phyloP scores from a whole-genome alignment of 805 yeast genomes.

The Candida rishiriensis region DNA sequence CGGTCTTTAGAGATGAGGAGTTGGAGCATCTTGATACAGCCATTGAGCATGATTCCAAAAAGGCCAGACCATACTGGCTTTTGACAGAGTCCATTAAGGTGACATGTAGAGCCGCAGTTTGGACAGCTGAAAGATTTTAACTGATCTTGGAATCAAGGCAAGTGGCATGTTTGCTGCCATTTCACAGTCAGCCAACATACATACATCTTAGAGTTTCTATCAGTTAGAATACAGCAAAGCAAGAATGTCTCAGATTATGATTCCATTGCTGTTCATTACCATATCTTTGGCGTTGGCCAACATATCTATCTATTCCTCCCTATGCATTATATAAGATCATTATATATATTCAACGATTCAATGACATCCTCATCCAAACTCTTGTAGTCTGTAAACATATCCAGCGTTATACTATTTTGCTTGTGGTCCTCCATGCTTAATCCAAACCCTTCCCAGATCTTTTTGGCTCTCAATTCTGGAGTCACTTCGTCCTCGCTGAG shows the following conservation, averaged over 20 bases:
- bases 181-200: no score
- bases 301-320: neutral
- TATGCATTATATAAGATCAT: constrained; percentile 22
- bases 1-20: constrained; percentile 86
- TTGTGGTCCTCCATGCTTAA: constrained; percentile 63
- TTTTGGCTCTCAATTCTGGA: constrained; percentile 81
- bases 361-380: constrained; percentile 74
- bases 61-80: constrained; percentile 87
- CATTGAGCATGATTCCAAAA: constrained; percentile 82
- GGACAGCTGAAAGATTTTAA: constrained; percentile 82
- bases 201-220: no score
- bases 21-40: constrained; percentile 95
- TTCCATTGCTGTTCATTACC: no score
- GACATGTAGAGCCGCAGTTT: constrained; percentile 83
- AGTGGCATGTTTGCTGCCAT: no score
- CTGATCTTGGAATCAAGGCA: no score
- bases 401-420: constrained; percentile 66
- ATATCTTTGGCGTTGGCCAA: no score
- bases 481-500: constrained; percentile 86
- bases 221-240: no score
- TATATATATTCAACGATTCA: constrained; percentile 61
- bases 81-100: constrained; percentile 83
- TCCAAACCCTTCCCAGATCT: constrained; percentile 51
- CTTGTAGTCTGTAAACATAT: constrained; percentile 79
- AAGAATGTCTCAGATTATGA: no score